Base-by-base conservation (phyloP, 1,284 basidiomycete species). In the Moniliophthora roreri region DNA sequence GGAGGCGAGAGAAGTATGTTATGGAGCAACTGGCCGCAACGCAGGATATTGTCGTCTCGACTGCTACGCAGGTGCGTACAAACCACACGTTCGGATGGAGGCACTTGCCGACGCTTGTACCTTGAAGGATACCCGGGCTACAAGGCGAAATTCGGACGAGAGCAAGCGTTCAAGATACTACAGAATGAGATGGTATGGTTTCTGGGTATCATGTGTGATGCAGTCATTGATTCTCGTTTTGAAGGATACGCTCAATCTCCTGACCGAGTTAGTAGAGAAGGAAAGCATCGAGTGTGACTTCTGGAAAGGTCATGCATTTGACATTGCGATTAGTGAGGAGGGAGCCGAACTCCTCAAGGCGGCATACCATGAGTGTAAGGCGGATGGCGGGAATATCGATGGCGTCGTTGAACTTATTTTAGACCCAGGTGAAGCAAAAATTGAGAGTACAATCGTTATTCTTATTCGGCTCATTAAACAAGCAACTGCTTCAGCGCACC, bases 211-310 rank as follows among this genome's bases (percentile, higher is more conserved):
- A 32, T 11, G 6, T 32, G 28, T n/a, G n/a, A n/a, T n/a, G 11
- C 11, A 6, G 11, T 32, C 28, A 6, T 32, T 11, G 28, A 6
- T 11, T 32, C 28, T 6, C 11, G 28, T 32, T 32, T 32, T 6
- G 11, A 6, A 64, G 63, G 62, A 65, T 26, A 65, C 62, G 16
- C 57, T 65, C 20, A 51, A 61, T 20, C 62, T 65, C 21, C 35
- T 58, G 28, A 38, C 18, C 1, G 61, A 63, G 38, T 52, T 63
- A 15, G 53, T 63, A 26, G 48, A 55, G 38, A 61, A 63, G 51
- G 63, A 65, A 37, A 51, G 52, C 16, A 65, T 66, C 45, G 62
- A 66, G 50, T 66, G 64, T 50, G 64, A 66, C 53, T 64, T 64
- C 54, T 63, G 63, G 63, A 49, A 62, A 37, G 63, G 64, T 4